Conservation (phyloP, 1,284 basidiomycete genomes). For the Uromyces viciae-fabae region DNA sequence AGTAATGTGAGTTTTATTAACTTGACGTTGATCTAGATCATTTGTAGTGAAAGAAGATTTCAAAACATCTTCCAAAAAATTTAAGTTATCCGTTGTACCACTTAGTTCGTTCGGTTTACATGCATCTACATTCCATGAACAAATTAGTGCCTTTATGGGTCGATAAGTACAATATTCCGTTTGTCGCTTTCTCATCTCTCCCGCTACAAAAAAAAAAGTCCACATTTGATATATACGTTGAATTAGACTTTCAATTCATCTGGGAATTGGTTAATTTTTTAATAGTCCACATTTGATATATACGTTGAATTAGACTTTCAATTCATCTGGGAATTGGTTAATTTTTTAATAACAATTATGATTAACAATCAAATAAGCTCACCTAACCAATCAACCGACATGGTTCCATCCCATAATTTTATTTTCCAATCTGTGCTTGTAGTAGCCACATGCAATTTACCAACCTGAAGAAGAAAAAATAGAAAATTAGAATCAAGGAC, state of each 20-base stretch:
- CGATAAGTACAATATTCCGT: conserved; percentile 73
- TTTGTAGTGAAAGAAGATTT: conserved; percentile 58
- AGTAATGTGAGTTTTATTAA: not conserved
- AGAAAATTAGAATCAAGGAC: conserved; percentile 58
- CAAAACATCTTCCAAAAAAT: conserved; percentile 70
- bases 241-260: no score
- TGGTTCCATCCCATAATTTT: conserved; percentile 38
- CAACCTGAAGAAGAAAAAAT: conserved; percentile 71
- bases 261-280: no score
- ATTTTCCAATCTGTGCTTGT: conserved; percentile 41
- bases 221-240: no score
- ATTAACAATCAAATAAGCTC: no score
- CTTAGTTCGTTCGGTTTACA: conserved; percentile 71
- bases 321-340: no score
- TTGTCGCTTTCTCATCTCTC: conserved; percentile 71
- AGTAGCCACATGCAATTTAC: conserved; percentile 38
- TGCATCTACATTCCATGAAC: conserved; percentile 92
- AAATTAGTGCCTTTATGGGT: conserved; percentile 71
- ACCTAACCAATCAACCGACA: conserved; percentile 38
- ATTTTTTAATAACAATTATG: no score
- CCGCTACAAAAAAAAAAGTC: no score
- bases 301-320: no score
- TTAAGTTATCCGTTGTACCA: conserved; percentile 64
- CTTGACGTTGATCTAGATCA: no score
- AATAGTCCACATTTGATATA: no score